Conservation (phyloP, 345 rosid species). For the Lepidium sativum region DNA sequence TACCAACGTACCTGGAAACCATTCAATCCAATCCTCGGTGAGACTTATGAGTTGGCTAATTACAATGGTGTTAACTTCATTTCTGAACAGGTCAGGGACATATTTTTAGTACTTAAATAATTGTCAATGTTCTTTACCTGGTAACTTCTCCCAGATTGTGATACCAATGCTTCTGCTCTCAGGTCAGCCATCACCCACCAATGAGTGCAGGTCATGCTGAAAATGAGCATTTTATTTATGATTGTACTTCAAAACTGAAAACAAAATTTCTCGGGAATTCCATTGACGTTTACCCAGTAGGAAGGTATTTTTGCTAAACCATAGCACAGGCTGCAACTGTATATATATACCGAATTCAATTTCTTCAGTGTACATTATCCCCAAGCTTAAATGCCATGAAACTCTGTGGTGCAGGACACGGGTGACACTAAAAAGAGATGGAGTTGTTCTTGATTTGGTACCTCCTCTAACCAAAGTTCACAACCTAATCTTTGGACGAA, state of each 20-base stretch:
- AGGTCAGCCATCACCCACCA: conserved; percentile 89
- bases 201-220: conserved; percentile 81
- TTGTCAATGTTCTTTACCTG: not conserved
- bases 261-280: conserved; percentile 79
- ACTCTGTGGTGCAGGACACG: conserved; percentile 53
- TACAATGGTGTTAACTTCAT: conserved; percentile 66
- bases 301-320: conserved; percentile 37
- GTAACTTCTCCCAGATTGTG: not conserved
- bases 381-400: conserved; percentile 1
- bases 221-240: conserved; percentile 72
- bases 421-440: conserved; percentile 68
- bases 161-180: conserved; percentile 21
- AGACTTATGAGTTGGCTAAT: conserved; percentile 85
- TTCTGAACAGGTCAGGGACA: conserved; percentile 59
- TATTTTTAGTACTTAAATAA: not conserved
- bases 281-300: conserved; percentile 69
- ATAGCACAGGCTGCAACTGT: not conserved
- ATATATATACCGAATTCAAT: not conserved
- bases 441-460: conserved; percentile 64
- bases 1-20: conserved; percentile 96
- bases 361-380: not conserved
- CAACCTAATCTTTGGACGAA: conserved; percentile 75
- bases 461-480: conserved; percentile 73
- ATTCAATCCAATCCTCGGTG: conserved; percentile 96
- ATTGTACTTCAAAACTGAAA: conserved; percentile 70